These are phyloP conservation scores for Kluyveromyces wickerhamii DNA, from an alignment of 805 yeast genomes.

Conservation along the genomic window DNA sequence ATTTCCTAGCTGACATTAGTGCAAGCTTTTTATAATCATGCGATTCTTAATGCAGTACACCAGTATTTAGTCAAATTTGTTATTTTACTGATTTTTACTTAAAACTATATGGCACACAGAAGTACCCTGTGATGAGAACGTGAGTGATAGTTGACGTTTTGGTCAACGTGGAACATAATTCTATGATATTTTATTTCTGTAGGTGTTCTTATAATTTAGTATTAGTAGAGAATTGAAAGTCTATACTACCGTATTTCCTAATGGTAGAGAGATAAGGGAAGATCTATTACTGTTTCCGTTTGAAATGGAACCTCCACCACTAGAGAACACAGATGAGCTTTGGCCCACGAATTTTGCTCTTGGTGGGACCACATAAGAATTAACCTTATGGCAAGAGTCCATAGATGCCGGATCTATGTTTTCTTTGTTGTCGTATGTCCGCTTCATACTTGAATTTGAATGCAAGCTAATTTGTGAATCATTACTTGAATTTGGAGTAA, in stretches of 20 bases:
- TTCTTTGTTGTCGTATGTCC: constrained; percentile 19
- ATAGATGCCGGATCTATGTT: constrained; percentile 15
- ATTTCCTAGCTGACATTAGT: too few relatives aligned
- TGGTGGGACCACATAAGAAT: constrained; percentile 20
- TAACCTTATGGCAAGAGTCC: constrained; percentile 1
- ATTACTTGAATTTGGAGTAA: constrained; percentile 22
- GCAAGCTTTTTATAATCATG: too few relatives aligned
- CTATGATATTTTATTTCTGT: too few relatives aligned
- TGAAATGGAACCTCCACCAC: constrained; percentile 18
- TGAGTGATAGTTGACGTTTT: too few relatives aligned
- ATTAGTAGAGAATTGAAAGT: too few relatives aligned
- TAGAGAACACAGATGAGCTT: constrained; percentile 22
- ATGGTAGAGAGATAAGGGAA: constrained; percentile 18
- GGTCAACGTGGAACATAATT: too few relatives aligned
- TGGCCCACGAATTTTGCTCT: constrained; percentile 22
- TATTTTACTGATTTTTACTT: too few relatives aligned
- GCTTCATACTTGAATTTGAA: constrained; percentile 16
- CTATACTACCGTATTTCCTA: constrained; percentile 9
- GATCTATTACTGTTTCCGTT: constrained; percentile 20
- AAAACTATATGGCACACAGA: too few relatives aligned
- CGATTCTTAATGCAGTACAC: too few relatives aligned
- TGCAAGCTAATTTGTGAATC: constrained; percentile 24
- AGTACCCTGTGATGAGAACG: too few relatives aligned
- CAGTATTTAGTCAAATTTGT: too few relatives aligned
- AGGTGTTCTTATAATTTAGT: too few relatives aligned